Conservation (phyloP, 192 early-diverging fungal genomes). For the Linnemannia hyalina region DNA sequence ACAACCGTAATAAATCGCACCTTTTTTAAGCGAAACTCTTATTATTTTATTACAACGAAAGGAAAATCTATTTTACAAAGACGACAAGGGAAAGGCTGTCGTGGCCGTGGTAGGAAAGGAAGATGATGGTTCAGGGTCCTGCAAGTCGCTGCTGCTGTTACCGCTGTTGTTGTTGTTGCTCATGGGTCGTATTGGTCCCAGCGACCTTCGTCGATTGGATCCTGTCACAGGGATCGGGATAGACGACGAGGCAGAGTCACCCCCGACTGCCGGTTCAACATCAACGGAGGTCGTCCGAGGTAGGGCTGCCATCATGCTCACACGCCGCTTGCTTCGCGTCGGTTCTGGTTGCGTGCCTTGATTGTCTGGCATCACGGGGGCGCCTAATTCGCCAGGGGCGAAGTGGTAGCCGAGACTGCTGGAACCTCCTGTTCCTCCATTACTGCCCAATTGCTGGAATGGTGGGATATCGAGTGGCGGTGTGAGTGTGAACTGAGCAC, state of each 20-base stretch:
- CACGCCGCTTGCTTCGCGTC: background rate
- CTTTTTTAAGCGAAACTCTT: background rate
- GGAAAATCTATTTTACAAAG: conserved; percentile 4
- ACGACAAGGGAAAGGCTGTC: background rate
- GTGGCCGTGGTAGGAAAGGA: background rate
- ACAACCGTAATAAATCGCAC: background rate
- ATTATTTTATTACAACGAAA: background rate
- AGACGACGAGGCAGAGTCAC: background rate
- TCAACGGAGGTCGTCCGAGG: background rate
- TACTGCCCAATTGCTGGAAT: background rate
- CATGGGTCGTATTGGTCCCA: background rate
- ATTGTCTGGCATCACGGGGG: background rate
- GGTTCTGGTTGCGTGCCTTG: background rate
- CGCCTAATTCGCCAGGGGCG: background rate
- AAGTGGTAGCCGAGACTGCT: background rate
- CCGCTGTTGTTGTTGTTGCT: background rate
- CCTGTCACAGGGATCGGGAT: conserved; percentile 1
- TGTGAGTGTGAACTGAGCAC: background rate
- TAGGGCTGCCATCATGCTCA: background rate
- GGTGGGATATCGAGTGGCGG: background rate
- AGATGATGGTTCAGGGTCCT: background rate
- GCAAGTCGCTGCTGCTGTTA: too few species aligned
- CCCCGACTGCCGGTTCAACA: background rate
- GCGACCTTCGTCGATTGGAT: background rate
- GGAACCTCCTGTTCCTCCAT: background rate